A percentile compares a stretch with the other conserved stretches of the same genome.
Evolutionary conservation across 164 flowering plant genomes (phyloP).

Genomic region (Platanus orientalis): DNA sequence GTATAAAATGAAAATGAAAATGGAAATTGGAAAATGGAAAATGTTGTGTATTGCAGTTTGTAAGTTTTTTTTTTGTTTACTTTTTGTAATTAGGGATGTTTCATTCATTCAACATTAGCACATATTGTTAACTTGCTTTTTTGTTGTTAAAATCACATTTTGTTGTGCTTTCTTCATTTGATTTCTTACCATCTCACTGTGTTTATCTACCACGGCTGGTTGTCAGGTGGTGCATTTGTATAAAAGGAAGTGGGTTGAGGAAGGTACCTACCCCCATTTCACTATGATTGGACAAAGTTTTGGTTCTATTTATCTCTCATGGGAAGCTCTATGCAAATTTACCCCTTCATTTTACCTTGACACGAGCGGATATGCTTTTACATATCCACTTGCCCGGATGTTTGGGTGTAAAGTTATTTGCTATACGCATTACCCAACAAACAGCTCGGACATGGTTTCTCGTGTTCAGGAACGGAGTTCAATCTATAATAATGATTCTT

Average conservation of each 20-base stretch:
- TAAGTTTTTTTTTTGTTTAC: background rate
- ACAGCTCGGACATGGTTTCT: conserved; percentile 90
- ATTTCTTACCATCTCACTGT: background rate
- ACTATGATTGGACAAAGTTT: conserved; percentile 96
- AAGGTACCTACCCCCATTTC: conserved; percentile 77
- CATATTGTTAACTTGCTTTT: background rate
- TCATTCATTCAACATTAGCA: background rate
- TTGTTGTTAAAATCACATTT: background rate
- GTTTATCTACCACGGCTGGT: background rate
- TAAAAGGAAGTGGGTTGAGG: conserved; percentile 92
- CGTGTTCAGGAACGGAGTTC: conserved; percentile 64
- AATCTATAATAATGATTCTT: conserved; percentile 72
- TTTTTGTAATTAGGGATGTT: background rate
- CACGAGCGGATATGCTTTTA: conserved; percentile 95
- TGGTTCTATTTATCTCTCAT: conserved; percentile 80
- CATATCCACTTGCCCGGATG: conserved; percentile 82
- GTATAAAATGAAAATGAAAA: background rate
- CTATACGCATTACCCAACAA: conserved; percentile 95
- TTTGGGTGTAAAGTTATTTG: conserved; percentile 94
- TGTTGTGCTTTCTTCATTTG: background rate
- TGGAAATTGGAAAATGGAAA: too few species aligned
- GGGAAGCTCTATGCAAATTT: conserved; percentile 85
- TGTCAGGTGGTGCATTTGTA: conserved; percentile 72
- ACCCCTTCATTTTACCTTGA: conserved; percentile 79
- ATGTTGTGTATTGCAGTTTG: background rate